Base-by-base conservation (phyloP, 2,329 filamentous ascomycete genomes). In the Fusarium nodosum region DNA sequence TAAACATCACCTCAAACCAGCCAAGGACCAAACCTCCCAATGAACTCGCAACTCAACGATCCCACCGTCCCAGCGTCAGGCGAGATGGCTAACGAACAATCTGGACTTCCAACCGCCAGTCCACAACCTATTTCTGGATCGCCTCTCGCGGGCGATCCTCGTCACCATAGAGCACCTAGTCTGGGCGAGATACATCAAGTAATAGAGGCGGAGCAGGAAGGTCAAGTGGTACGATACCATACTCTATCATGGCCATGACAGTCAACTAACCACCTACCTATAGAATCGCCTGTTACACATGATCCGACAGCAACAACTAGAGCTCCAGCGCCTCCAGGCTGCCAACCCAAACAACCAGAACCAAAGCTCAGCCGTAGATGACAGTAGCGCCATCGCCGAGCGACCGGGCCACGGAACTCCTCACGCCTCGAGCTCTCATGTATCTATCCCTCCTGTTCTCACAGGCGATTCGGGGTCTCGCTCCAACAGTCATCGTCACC, bases 181-280 rank as follows among this genome's bases (percentile, higher is more conserved):
- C 79, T 94, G 66, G 91, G 91, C 20, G 91, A 93, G 78, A 86
- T 94, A 42, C 91, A 94, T 72, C 91, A 94, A 76, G 90, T 93
- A 79, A 83, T 94, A 3, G 91, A 94, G 78, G 91, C 89, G 55
- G 91, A 94, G 79, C 91, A 93, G 77, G 91, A 94, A 75, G 90
- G 88, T 26, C 91, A 93, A 79, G 91, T 94, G 68, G 89, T 91
- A 82, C 52, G 87, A 38, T 18, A 42, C 20, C 12, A 56, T 45
- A 12, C 12, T 79, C 20, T 20, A 16, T 20, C n/a, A 48, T 61
- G 20, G 38, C 31, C 12, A 50, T 36, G n/a, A 26, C 31, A 26
- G 26, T 18, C 47, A 16, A 30, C 69, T 75, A 46, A 74, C 60
- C 3, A 18, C 7, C 16, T 5, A 2, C 11, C 28, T 9, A 10